Conservation (phyloP, 1,139 yeast species). For the Geotrichum aggregatum region DNA sequence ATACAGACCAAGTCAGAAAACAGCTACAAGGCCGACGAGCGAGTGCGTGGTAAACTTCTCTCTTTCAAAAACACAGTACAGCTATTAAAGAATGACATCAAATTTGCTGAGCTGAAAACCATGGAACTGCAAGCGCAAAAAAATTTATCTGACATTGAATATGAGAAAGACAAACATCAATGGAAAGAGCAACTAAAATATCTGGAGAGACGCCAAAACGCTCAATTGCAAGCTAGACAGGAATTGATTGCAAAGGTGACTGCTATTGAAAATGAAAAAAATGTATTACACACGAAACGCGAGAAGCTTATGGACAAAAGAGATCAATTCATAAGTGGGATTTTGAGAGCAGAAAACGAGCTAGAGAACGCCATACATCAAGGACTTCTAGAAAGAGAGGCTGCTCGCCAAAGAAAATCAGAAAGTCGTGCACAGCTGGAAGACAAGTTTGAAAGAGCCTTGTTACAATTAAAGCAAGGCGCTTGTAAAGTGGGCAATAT, state of each 20-base stretch:
- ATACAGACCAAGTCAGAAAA: slow-evolving; percentile 33
- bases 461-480: slow-evolving; percentile 36
- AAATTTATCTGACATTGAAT: slow-evolving; percentile 21
- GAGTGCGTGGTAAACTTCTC: slow-evolving; percentile 34
- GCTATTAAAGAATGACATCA: slow-evolving; percentile 37
- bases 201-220: slow-evolving; percentile 22
- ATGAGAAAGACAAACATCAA: slow-evolving; percentile 24
- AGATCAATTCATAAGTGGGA: slow-evolving; percentile 25
- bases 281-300: slow-evolving; percentile 22
- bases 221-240: slow-evolving; percentile 21
- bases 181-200: slow-evolving; percentile 24
- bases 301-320: slow-evolving; percentile 29
- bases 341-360: slow-evolving; percentile 26
- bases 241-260: slow-evolving; percentile 24
- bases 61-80: slow-evolving; percentile 37
- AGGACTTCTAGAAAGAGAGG: slow-evolving; percentile 21
- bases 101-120: slow-evolving; percentile 23
- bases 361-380: slow-evolving; percentile 20
- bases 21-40: slow-evolving; percentile 38
- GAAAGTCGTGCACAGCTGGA: slow-evolving; percentile 27
- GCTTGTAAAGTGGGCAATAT: slow-evolving; percentile 32
- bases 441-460: slow-evolving; percentile 37
- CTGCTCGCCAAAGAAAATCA: slow-evolving; percentile 23
- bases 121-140: slow-evolving; percentile 24
- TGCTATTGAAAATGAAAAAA: slow-evolving; percentile 28